Evolutionary conservation across 1,284 basidiomycete genomes (phyloP).

Genomic region (Pterulicium gracile): DNA sequence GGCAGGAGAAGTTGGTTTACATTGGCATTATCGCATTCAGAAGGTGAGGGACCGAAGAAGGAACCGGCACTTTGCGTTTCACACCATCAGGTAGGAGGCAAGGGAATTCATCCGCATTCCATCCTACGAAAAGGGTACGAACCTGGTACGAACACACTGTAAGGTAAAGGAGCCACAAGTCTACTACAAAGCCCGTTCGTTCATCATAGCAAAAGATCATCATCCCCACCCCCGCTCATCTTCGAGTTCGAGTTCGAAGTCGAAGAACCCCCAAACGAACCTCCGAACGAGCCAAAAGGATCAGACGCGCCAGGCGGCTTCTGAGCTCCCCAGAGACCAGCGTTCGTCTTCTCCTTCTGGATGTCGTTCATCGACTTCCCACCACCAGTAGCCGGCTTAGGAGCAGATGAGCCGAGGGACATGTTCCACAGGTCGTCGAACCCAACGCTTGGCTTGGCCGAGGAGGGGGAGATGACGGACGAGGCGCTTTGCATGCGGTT

Average conservation of each 20-base stretch:
- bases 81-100: no score
- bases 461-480: background rate
- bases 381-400: conserved; percentile 21
- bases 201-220: conserved; percentile 41
- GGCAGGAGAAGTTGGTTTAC: no score
- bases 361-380: conserved; percentile 81
- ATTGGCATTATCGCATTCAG: no score
- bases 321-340: conserved; percentile 62
- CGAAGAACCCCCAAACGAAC: conserved; percentile 10
- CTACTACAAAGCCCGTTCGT: conserved; percentile 9
- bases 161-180: no score
- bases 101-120: no score
- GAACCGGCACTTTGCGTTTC: no score
- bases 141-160: no score
- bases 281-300: conserved; percentile 36
- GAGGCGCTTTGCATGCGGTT: conserved; percentile 15
- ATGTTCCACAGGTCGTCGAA: conserved; percentile 92
- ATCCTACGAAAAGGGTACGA: no score
- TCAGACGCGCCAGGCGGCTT: conserved; percentile 21
- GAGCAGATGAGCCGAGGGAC: conserved; percentile 48
- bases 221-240: conserved; percentile 23
- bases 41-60: no score
- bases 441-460: conserved; percentile 25
- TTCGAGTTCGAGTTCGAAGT: conserved; percentile 8
- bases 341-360: conserved; percentile 75